Percentiles rank a stretch among this genome's conserved stretches.
These are phyloP conservation scores for Xylaria sp. DNA, from an alignment of 2,329 filamentous ascomycete genomes.

Conservation along the genomic window DNA sequence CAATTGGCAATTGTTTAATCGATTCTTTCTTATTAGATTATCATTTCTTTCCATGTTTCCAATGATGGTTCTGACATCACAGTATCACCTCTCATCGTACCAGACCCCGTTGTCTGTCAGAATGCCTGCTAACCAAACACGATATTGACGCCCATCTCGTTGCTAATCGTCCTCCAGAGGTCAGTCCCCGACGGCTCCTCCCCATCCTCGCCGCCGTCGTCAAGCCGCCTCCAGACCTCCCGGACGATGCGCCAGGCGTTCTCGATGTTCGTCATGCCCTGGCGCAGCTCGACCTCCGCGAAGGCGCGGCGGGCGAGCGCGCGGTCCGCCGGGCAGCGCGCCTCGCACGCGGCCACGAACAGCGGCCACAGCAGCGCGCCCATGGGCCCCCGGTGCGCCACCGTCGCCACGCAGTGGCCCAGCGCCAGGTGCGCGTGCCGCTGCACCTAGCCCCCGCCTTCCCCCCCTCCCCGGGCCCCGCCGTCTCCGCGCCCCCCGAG, in stretches of 20 bases:
- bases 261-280: constrained; percentile 68
- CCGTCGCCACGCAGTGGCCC: constrained; percentile 57
- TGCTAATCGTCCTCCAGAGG: constrained; percentile 60
- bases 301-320: constrained; percentile 56
- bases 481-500: constrained; percentile 23
- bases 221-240: constrained; percentile 61
- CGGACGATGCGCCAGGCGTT: constrained; percentile 62
- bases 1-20: too few relatives aligned
- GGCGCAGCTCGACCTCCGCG: constrained; percentile 54
- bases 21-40: too few relatives aligned
- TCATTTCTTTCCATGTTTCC: neutral
- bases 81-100: too few relatives aligned
- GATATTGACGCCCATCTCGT: constrained; percentile 60
- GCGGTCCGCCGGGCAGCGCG: constrained; percentile 52
- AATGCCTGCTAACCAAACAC: constrained; percentile 61
- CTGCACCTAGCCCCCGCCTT: too few relatives aligned
- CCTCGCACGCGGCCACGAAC: constrained; percentile 66
- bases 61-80: too few relatives aligned
- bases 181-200: constrained; percentile 39
- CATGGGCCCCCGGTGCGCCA: constrained; percentile 61
- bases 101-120: too few relatives aligned
- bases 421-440: constrained; percentile 54
- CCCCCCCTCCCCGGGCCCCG: too few relatives aligned
- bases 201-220: constrained; percentile 37
- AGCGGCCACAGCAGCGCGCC: constrained; percentile 66